Evolutionary conservation across 2,329 filamentous ascomycete species (phyloP).

Genomic region (Aspergillus tanneri): DNA sequence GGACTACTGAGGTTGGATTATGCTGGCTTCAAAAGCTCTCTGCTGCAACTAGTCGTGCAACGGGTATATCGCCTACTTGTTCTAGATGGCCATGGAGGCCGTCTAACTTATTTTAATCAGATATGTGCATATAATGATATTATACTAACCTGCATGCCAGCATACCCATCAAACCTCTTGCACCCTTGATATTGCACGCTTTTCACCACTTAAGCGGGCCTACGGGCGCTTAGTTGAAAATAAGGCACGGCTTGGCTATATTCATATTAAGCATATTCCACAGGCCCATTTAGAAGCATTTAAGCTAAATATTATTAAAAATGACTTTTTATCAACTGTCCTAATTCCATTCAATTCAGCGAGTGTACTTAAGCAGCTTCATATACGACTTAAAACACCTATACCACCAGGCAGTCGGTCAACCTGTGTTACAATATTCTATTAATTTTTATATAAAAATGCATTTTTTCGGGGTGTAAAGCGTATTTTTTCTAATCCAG

Average conservation of each 20-base stretch:
- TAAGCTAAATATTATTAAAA: slow-evolving; percentile 5
- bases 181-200: slow-evolving; percentile 14
- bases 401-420: slow-evolving; percentile 5
- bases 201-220: neutral
- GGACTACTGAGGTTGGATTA: too few relatives aligned
- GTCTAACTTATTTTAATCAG: too few relatives aligned
- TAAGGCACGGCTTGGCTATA: too few relatives aligned
- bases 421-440: too few relatives aligned
- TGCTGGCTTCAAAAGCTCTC: too few relatives aligned
- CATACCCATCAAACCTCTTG: neutral
- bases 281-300: neutral
- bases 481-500: too few relatives aligned
- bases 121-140: too few relatives aligned
- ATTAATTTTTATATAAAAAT: too few relatives aligned
- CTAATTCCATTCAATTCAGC: slow-evolving; percentile 1
- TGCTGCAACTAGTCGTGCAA: neutral
- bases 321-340: slow-evolving; percentile 4
- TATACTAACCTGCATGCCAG: too few relatives aligned
- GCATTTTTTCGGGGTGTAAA: too few relatives aligned
- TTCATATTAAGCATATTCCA: neutral
- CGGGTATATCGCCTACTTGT: slow-evolving; percentile 13
- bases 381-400: slow-evolving; percentile 6
- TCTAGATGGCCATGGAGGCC: slow-evolving; percentile 11
- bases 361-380: slow-evolving; percentile 6
- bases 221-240: neutral